Conservation (phyloP, 2,329 filamentous ascomycete genomes). For the Ilyonectria robusta region DNA sequence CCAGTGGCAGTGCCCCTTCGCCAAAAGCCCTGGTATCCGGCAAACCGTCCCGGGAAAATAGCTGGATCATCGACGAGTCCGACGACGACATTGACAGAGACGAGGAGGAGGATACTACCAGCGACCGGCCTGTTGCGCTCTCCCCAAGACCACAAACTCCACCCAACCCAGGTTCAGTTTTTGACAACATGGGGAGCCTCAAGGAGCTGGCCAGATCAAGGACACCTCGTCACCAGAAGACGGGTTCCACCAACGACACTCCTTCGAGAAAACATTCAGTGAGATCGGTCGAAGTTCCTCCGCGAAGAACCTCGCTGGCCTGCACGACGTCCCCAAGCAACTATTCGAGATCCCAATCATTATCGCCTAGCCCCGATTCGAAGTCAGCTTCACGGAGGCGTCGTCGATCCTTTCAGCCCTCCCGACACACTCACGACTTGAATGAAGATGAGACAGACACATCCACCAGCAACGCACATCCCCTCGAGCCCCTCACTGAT, state of each 20-base stretch:
- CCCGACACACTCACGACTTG: conserved; percentile 29
- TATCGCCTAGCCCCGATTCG: conserved; percentile 30
- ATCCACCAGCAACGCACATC: conserved; percentile 33
- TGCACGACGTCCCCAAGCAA: conserved; percentile 30
- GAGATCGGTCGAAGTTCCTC: conserved; percentile 41
- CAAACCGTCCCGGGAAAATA: conserved; percentile 46
- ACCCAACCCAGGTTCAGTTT: conserved; percentile 36
- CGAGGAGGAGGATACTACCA: conserved; percentile 20
- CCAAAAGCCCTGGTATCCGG: conserved; percentile 42
- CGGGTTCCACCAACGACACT: neutral
- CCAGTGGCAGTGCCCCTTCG: conserved; percentile 46
- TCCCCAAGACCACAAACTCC: conserved; percentile 53
- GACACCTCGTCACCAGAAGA: conserved; percentile 7
- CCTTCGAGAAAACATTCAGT: conserved; percentile 31
- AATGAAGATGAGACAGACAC: conserved; percentile 39
- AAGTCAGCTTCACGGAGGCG: conserved; percentile 23
- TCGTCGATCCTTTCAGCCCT: conserved; percentile 29
- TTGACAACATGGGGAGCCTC: conserved; percentile 31
- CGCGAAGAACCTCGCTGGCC: conserved; percentile 38
- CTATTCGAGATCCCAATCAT: conserved; percentile 26
- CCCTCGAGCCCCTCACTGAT: conserved; percentile 18
- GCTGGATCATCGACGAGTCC: conserved; percentile 57
- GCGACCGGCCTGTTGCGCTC: conserved; percentile 36
- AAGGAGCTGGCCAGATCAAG: conserved; percentile 26
- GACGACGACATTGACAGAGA: conserved; percentile 42